Conservation (phyloP, 768 basidiomycete species). For the Suillus bovinus region DNA sequence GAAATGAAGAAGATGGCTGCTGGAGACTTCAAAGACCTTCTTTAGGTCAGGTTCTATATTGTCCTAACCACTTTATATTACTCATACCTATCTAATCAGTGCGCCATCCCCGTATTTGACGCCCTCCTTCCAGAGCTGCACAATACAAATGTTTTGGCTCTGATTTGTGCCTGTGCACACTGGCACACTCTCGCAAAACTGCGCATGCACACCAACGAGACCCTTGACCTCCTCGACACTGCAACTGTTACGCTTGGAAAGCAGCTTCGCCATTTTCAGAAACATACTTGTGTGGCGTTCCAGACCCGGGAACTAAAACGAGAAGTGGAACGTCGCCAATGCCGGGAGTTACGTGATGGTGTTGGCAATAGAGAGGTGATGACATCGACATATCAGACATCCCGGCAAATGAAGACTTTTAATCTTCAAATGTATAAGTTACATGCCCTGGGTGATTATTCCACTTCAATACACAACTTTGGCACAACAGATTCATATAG, state of each 20-base stretch:
- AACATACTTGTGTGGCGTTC: slow-evolving; percentile 21
- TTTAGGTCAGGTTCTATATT: slow-evolving; percentile 23
- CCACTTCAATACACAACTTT: slow-evolving; percentile 18
- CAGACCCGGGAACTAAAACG: slow-evolving; percentile 18
- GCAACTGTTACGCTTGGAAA: slow-evolving; percentile 18
- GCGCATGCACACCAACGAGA: slow-evolving; percentile 29
- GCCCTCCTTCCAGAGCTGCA: slow-evolving; percentile 13
- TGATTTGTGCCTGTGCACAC: slow-evolving; percentile 19
- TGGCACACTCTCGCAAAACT: slow-evolving; percentile 30
- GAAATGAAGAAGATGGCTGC: slow-evolving; percentile 23
- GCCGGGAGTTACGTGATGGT: background rate
- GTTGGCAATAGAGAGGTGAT: background rate
- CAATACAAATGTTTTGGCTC: slow-evolving; percentile 10
- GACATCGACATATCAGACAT: background rate
- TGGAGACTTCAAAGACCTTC: slow-evolving; percentile 37
- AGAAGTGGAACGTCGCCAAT: slow-evolving; percentile 8
- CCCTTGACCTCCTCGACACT: slow-evolving; percentile 17
- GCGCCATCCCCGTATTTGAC: slow-evolving; percentile 14
- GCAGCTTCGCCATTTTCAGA: slow-evolving; percentile 23
- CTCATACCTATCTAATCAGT: slow-evolving; percentile 7
- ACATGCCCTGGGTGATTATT: slow-evolving; percentile 36
- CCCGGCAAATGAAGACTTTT: slow-evolving; percentile 16
- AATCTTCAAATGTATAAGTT: slow-evolving; percentile 34
- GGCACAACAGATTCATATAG: slow-evolving; percentile 37
- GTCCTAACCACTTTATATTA: background rate